These are phyloP conservation scores for Pseudozyma pruni DNA, from an alignment of 1,284 basidiomycete genomes.

Conservation along the genomic window DNA sequence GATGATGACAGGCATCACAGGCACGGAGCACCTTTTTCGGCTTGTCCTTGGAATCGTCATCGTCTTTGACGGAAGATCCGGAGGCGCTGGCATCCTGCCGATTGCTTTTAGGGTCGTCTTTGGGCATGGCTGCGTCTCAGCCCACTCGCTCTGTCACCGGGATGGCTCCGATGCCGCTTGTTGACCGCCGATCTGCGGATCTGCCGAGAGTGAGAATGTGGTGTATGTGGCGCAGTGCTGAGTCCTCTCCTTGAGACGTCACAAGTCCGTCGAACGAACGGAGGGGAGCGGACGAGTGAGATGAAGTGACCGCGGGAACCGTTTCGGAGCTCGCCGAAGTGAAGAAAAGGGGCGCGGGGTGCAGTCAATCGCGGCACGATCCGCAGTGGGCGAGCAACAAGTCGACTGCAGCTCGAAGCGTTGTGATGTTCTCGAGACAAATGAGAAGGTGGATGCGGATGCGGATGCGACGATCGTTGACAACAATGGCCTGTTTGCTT, in stretches of 20 bases:
- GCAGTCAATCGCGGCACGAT: no score
- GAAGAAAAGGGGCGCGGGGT: not conserved
- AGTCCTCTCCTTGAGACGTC: not conserved
- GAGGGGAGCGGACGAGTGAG: constrained; percentile 6
- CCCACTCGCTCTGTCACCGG: not conserved
- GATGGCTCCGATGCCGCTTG: not conserved
- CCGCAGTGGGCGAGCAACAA: no score
- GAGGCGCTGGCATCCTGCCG: constrained; percentile 14
- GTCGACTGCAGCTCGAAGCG: no score
- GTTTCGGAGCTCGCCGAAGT: constrained; percentile 7
- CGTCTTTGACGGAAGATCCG: constrained; percentile 13
- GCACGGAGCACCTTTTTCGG: constrained; percentile 48
- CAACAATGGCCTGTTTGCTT: no score
- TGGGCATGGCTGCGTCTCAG: constrained; percentile 27
- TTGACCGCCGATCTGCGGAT: not conserved
- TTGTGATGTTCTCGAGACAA: no score
- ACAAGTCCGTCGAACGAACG: not conserved
- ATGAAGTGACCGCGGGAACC: constrained; percentile 3
- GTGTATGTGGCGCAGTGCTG: no score
- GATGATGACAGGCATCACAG: constrained; percentile 50
- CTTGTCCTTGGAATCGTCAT: constrained; percentile 35
- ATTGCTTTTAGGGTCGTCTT: constrained; percentile 32
- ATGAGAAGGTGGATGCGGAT: no score
- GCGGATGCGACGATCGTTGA: no score
- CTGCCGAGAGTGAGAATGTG: not conserved